Conservation (phyloP, 2,329 filamentous ascomycete species). For the Claviceps lovelessii region DNA sequence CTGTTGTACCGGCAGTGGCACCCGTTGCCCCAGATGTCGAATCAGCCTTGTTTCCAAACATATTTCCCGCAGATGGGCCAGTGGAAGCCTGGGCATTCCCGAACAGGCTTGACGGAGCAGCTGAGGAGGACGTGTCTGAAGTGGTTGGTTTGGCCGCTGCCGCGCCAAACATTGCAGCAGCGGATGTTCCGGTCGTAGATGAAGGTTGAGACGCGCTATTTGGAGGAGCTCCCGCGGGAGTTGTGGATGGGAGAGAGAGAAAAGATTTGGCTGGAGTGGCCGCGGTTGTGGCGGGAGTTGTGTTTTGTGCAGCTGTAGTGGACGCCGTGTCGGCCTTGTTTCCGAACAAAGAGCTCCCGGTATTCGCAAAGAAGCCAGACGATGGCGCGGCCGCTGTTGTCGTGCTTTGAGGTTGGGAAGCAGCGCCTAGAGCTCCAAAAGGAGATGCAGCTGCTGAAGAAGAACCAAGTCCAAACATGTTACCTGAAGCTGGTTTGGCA, state of each 20-base stretch:
- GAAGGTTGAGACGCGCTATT: constrained; percentile 19
- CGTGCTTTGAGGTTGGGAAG: constrained; percentile 9
- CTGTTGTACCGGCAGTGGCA: constrained; percentile 11
- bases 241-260: constrained; percentile 13
- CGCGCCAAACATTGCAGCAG: constrained; percentile 14
- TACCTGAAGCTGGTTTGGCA: constrained; percentile 15
- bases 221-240: constrained; percentile 41
- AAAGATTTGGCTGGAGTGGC: constrained; percentile 13
- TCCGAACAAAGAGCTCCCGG: constrained; percentile 18
- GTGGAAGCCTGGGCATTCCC: constrained; percentile 14
- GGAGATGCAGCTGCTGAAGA: constrained; percentile 4
- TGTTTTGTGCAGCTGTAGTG: not conserved
- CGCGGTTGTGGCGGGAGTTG: constrained; percentile 10
- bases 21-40: constrained; percentile 10
- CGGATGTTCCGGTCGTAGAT: constrained; percentile 1
- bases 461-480: constrained; percentile 11
- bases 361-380: constrained; percentile 17
- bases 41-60: constrained; percentile 13
- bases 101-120: constrained; percentile 16
- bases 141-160: constrained; percentile 10
- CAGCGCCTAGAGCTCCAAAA: constrained; percentile 7
- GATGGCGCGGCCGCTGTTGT: constrained; percentile 14
- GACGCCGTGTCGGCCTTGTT: constrained; percentile 6
- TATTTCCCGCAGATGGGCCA: constrained; percentile 8
- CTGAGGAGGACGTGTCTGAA: constrained; percentile 7